These are phyloP conservation scores for Septoria linicola DNA, from an alignment of 2,329 filamentous ascomycete genomes.

Conservation along the genomic window DNA sequence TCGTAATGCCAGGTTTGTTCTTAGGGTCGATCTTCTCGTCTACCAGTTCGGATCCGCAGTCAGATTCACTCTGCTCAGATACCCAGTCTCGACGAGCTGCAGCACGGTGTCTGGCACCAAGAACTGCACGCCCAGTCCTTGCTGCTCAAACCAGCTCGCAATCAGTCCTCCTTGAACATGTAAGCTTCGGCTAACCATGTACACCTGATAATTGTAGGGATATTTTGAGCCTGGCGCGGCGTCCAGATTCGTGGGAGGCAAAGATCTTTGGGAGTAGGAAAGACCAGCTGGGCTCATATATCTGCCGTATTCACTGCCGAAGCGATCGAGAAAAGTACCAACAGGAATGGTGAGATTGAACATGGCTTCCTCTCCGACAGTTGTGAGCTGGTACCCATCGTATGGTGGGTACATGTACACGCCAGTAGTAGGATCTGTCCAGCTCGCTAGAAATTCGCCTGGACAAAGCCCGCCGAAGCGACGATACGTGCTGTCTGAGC, in stretches of 20 bases:
- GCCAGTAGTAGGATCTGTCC: slow-evolving; percentile 10
- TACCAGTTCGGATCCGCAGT: slow-evolving; percentile 14
- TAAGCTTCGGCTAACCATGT: slow-evolving; percentile 9
- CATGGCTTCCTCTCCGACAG: slow-evolving; percentile 5
- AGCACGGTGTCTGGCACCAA: slow-evolving; percentile 9
- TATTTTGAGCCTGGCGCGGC: slow-evolving; percentile 9
- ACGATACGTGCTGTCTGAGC: slow-evolving; percentile 16
- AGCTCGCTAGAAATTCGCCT: slow-evolving; percentile 15
- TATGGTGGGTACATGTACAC: slow-evolving; percentile 11
- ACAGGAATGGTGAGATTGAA: slow-evolving; percentile 7
- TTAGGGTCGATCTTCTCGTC: too few relatives aligned
- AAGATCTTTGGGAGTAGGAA: slow-evolving; percentile 8
- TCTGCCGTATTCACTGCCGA: slow-evolving; percentile 14
- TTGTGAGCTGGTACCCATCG: slow-evolving; percentile 15
- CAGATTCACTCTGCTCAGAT: slow-evolving; percentile 12
- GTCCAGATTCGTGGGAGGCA: slow-evolving; percentile 13
- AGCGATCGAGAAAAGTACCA: slow-evolving; percentile 15
- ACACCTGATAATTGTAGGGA: slow-evolving; percentile 17
- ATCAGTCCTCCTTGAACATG: slow-evolving; percentile 11
- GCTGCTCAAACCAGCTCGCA: slow-evolving; percentile 13
- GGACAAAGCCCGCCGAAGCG: slow-evolving; percentile 18
- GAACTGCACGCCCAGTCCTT: slow-evolving; percentile 14
- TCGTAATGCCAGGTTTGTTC: too few relatives aligned
- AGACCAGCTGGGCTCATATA: slow-evolving; percentile 12
- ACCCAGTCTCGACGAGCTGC: slow-evolving; percentile 10